Conservation (phyloP, 306 rosid species). For the Phaseolus lunatus region DNA sequence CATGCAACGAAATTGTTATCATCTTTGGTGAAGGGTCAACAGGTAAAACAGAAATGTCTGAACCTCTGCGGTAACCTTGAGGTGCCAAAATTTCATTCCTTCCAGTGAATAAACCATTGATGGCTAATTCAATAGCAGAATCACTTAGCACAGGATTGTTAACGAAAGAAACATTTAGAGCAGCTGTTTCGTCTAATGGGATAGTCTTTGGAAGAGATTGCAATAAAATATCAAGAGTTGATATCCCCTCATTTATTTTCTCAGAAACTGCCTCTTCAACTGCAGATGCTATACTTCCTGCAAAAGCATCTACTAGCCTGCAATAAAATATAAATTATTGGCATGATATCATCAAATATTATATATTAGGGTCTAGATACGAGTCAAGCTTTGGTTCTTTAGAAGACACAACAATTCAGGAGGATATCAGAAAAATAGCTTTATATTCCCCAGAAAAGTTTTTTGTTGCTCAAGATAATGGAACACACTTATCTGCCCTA, state of each 20-base stretch:
- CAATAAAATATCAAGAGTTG: slow-evolving; percentile 58
- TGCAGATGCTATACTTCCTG: slow-evolving; percentile 65
- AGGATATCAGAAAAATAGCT: not conserved
- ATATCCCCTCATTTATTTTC: slow-evolving; percentile 68
- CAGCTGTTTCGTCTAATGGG: slow-evolving; percentile 58
- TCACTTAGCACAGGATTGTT: slow-evolving; percentile 66
- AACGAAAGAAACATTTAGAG: slow-evolving; percentile 69
- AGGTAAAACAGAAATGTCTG: slow-evolving; percentile 43
- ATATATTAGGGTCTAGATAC: not conserved
- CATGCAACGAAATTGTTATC: slow-evolving; percentile 77
- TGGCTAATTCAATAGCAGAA: slow-evolving; percentile 68
- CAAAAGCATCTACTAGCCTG: slow-evolving; percentile 79
- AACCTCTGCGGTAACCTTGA: slow-evolving; percentile 43
- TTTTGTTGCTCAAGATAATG: not conserved
- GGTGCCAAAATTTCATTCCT: slow-evolving; percentile 47
- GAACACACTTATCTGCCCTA: slow-evolving; percentile 9
- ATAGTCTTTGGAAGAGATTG: slow-evolving; percentile 75
- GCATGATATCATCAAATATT: not conserved
- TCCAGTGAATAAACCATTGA: slow-evolving; percentile 68
- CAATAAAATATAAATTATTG: slow-evolving; percentile 31
- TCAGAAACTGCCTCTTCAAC: slow-evolving; percentile 70
- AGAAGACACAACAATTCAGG: not conserved
- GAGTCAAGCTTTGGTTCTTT: not conserved
- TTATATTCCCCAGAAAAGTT: slow-evolving; percentile 23
- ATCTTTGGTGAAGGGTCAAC: slow-evolving; percentile 53